Evolutionary conservation across 2,329 filamentous ascomycete species (phyloP).

Genomic region (Stromatinia cepivora): DNA sequence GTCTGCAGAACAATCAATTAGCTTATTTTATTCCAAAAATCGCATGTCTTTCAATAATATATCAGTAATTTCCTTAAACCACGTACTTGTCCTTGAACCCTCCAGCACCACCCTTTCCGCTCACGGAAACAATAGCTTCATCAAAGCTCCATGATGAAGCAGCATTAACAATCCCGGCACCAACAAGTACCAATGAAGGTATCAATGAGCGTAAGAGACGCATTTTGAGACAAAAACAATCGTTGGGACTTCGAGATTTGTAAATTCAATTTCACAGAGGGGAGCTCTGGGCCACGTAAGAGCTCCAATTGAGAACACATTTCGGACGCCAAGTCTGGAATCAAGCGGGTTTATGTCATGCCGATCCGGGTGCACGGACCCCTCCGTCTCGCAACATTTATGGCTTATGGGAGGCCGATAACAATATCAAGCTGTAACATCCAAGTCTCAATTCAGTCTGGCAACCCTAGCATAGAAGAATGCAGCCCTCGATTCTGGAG

Average conservation of each 20-base stretch:
- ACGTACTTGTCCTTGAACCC: slow-evolving; percentile 65
- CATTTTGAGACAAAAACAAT: slow-evolving; percentile 39
- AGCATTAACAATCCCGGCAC: slow-evolving; percentile 45
- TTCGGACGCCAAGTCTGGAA: slow-evolving; percentile 7
- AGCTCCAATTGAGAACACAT: slow-evolving; percentile 24
- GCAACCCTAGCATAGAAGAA: neutral
- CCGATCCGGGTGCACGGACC: slow-evolving; percentile 3
- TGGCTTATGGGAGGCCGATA: neutral
- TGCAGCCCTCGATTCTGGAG: neutral
- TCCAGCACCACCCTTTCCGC: slow-evolving; percentile 56
- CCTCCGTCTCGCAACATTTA: neutral
- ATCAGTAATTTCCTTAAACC: neutral
- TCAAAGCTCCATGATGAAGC: slow-evolving; percentile 69
- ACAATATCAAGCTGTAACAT: neutral
- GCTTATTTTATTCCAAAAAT: neutral
- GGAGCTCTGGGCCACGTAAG: slow-evolving; percentile 25
- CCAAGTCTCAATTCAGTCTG: neutral
- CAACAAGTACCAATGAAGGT: slow-evolving; percentile 45
- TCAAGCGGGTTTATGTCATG: neutral
- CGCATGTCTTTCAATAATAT: slow-evolving; percentile 11
- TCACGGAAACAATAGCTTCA: slow-evolving; percentile 67
- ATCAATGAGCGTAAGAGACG: slow-evolving; percentile 46
- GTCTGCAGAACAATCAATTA: slow-evolving; percentile 26
- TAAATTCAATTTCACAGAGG: slow-evolving; percentile 14
- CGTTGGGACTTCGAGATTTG: neutral